Evolutionary conservation across 2,329 filamentous ascomycete genomes (phyloP).

Genomic region (Aspergillus jensenii): DNA sequence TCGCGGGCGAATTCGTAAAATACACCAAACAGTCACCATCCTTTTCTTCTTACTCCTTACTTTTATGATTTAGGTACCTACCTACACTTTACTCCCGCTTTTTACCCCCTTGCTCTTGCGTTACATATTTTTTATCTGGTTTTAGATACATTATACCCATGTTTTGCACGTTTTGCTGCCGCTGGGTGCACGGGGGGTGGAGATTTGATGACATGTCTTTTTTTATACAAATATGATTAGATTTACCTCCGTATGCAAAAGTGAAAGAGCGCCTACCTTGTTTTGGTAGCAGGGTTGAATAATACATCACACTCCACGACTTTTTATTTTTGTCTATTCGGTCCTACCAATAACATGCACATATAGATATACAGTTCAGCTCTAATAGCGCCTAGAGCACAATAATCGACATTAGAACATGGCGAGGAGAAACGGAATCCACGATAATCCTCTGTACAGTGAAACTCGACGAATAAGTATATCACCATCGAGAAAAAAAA

Average conservation of each 20-base stretch:
- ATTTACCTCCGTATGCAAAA: background rate
- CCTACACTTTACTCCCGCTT: background rate
- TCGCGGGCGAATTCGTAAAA: slow-evolving; percentile 4
- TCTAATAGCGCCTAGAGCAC: background rate
- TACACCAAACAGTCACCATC: background rate
- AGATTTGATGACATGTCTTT: background rate
- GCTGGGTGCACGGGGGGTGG: background rate
- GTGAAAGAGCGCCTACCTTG: background rate
- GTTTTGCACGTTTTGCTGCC: background rate
- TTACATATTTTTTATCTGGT: background rate
- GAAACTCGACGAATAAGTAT: background rate
- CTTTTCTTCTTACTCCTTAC: background rate
- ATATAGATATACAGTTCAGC: slow-evolving; percentile 6
- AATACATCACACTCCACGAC: background rate
- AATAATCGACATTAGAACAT: slow-evolving; percentile 3
- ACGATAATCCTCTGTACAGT: slow-evolving; percentile 4
- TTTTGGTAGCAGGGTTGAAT: background rate
- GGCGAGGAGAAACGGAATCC: background rate
- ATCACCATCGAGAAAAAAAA: slow-evolving; percentile 6
- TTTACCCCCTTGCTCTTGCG: background rate
- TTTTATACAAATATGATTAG: background rate
- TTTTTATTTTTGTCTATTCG: slow-evolving; percentile 6
- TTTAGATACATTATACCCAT: background rate
- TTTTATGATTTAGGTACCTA: background rate
- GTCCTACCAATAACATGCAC: slow-evolving; percentile 4